Conservation (phyloP, 371 early-diverging fungal species). For the Mortierella sp. region DNA sequence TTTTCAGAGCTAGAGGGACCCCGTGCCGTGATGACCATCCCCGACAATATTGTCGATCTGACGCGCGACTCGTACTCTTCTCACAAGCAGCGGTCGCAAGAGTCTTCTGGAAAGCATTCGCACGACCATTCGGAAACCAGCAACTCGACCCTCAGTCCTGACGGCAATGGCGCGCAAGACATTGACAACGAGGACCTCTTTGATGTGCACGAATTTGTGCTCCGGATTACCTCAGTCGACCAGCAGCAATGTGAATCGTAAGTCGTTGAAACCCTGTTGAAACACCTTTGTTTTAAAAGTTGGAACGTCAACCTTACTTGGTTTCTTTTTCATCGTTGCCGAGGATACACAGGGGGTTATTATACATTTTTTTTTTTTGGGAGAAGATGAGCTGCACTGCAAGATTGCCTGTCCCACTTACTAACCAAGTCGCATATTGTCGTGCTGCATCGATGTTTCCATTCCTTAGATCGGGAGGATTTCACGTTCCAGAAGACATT, state of each 20-base stretch:
- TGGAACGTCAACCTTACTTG: background rate
- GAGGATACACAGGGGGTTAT: background rate
- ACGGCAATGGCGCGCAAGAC: background rate
- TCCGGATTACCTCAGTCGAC: constrained; percentile 70
- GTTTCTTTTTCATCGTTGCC: background rate
- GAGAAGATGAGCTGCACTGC: no score
- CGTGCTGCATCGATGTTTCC: background rate
- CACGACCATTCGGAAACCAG: constrained; percentile 32
- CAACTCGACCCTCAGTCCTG: constrained; percentile 26
- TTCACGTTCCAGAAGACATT: constrained; percentile 72
- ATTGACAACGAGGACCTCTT: constrained; percentile 41
- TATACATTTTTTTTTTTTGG: no score
- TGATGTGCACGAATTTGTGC: constrained; percentile 70
- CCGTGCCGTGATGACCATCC: constrained; percentile 64
- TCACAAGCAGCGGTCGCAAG: constrained; percentile 29
- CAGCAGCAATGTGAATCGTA: constrained; percentile 57
- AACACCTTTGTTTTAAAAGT: background rate
- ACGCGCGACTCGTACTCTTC: constrained; percentile 56
- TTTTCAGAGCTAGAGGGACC: constrained; percentile 75
- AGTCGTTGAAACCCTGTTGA: background rate
- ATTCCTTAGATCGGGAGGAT: constrained; percentile 49
- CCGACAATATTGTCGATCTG: constrained; percentile 56
- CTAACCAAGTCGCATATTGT: background rate
- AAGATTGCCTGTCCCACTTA: background rate
- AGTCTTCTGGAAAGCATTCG: constrained; percentile 29